Evolutionary conservation across 352 stramenopile species (phyloP).

Genomic region (Pilasporangium apinafurcum): DNA sequence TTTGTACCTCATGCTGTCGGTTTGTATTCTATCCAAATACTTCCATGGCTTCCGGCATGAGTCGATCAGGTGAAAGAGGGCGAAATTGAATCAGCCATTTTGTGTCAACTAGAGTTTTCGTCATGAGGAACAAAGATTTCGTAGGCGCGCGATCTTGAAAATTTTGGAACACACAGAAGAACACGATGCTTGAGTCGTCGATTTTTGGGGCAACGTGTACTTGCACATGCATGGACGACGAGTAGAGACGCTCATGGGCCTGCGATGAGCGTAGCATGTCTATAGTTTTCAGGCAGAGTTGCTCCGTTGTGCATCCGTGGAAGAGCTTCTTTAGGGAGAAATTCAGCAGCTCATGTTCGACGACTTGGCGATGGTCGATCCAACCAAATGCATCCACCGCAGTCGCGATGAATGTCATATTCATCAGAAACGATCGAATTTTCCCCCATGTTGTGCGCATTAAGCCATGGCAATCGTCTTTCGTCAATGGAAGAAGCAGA

Average conservation of each 20-base stretch:
- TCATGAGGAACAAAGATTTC: constrained; percentile 44
- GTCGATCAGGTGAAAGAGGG: constrained; percentile 15
- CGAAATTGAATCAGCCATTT: constrained; percentile 42
- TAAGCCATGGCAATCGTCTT: too few relatives aligned
- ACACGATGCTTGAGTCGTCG: constrained; percentile 55
- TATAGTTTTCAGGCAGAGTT: constrained; percentile 13
- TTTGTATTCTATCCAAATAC: constrained; percentile 15
- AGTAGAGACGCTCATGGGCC: constrained; percentile 27
- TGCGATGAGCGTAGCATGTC: constrained; percentile 7
- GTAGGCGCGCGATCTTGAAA: constrained; percentile 9
- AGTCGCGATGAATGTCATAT: too few relatives aligned
- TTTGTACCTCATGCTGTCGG: background rate
- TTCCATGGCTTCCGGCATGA: too few relatives aligned
- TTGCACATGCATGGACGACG: constrained; percentile 30
- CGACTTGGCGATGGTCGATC: constrained; percentile 17
- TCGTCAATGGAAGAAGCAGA: too few relatives aligned
- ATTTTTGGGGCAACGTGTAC: constrained; percentile 36
- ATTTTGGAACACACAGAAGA: constrained; percentile 37
- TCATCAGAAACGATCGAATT: too few relatives aligned
- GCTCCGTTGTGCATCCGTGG: constrained; percentile 2
- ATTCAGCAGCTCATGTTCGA: constrained; percentile 14
- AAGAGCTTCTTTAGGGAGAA: constrained; percentile 30
- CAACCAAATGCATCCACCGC: constrained; percentile 33
- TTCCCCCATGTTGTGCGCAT: too few relatives aligned
- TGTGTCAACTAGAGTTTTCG: constrained; percentile 23